These are phyloP conservation scores for Candida saitoana DNA, from an alignment of 805 yeast species.

Conservation along the genomic window DNA sequence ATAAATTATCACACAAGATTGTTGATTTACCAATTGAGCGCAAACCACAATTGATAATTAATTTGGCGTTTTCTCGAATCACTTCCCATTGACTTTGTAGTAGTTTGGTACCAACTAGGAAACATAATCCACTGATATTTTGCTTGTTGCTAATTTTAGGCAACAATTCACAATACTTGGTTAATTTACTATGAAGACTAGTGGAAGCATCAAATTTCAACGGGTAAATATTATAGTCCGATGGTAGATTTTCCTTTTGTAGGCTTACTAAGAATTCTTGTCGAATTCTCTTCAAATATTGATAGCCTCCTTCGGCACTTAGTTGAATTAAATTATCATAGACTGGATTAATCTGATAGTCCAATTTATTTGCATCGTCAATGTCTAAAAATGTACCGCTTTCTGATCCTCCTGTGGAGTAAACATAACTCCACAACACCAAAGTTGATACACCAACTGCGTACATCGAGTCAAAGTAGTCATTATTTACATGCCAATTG, in stretches of 20 bases:
- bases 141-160: slow-evolving; percentile 31
- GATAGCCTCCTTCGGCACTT: slow-evolving; percentile 35
- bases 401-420: slow-evolving; percentile 30
- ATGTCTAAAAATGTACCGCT: slow-evolving; percentile 15
- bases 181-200: slow-evolving; percentile 25
- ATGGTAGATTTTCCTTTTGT: slow-evolving; percentile 20
- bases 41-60: slow-evolving; percentile 39
- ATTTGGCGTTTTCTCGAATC: slow-evolving; percentile 38
- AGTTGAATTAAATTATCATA: slow-evolving; percentile 24
- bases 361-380: slow-evolving; percentile 13
- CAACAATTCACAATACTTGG: slow-evolving; percentile 31
- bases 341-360: slow-evolving; percentile 6
- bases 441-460: slow-evolving; percentile 35
- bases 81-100: slow-evolving; percentile 40
- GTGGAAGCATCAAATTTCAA: slow-evolving; percentile 12
- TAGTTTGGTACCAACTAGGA: slow-evolving; percentile 34
- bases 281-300: slow-evolving; percentile 30
- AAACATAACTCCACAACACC: slow-evolving; percentile 39
- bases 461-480: slow-evolving; percentile 34
- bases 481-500: slow-evolving; percentile 31
- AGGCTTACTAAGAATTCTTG: slow-evolving; percentile 30
- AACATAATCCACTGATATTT: slow-evolving; percentile 40
- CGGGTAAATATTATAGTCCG: slow-evolving; percentile 20
- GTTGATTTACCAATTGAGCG: slow-evolving; percentile 37
- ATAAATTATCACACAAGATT: slow-evolving; percentile 32